Conservation (phyloP, 164 flowering plant genomes). For the Tinospora cordifolia region DNA sequence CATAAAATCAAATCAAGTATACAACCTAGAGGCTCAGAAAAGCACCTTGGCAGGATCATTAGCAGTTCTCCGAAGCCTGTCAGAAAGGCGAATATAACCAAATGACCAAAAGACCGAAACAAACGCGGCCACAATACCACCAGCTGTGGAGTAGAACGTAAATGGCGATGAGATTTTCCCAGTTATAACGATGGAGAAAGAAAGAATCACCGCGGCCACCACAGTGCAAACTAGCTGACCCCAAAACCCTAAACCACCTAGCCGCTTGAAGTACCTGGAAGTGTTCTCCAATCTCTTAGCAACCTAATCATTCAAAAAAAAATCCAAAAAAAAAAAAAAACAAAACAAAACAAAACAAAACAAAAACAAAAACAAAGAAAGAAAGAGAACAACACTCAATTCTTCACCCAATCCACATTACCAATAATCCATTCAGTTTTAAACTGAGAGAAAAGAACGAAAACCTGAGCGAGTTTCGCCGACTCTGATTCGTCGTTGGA, state of each 20-base stretch:
- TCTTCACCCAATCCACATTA: background rate
- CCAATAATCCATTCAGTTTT: background rate
- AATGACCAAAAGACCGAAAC: slow-evolving; percentile 92
- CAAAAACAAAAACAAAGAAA: slow-evolving; percentile 7
- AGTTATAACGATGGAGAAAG: slow-evolving; percentile 72
- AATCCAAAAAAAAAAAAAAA: background rate
- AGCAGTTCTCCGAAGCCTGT: slow-evolving; percentile 67
- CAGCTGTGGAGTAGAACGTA: slow-evolving; percentile 85
- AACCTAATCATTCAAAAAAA: slow-evolving; percentile 55
- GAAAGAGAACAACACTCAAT: background rate
- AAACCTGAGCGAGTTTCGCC: slow-evolving; percentile 82
- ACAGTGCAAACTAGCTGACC: slow-evolving; percentile 83
- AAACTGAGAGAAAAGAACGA: background rate
- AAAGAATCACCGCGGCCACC: slow-evolving; percentile 83
- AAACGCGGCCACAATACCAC: slow-evolving; percentile 87
- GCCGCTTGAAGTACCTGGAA: slow-evolving; percentile 71
- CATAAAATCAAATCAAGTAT: no score
- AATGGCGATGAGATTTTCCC: slow-evolving; percentile 76
- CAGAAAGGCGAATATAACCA: slow-evolving; percentile 85
- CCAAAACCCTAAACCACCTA: slow-evolving; percentile 92
- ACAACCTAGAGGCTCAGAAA: background rate
- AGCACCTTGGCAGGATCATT: slow-evolving; percentile 87
- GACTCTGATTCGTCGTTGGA: slow-evolving; percentile 50
- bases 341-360: background rate
- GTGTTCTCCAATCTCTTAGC: slow-evolving; percentile 83